A percentile compares a stretch with the other conserved stretches of the same genome.
phyloP scores from a whole-genome alignment of 257 asterid genomes.

The Datura wrightii region DNA sequence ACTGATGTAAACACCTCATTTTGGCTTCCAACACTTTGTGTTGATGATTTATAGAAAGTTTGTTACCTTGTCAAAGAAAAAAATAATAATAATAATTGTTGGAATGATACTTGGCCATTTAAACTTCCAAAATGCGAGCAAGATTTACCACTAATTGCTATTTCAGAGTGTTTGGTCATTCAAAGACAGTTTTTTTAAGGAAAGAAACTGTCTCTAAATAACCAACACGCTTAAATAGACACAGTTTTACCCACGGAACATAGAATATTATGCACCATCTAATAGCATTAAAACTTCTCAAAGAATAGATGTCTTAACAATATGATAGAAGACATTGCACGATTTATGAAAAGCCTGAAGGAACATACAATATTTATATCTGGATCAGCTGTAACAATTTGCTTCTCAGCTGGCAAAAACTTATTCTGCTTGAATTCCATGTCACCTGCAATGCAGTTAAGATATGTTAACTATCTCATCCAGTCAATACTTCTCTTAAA shows the following conservation, averaged over 20 bases:
- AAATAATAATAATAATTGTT: not conserved
- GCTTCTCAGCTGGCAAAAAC: constrained; percentile 87
- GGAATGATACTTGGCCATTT: constrained; percentile 4
- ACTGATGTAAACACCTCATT: too few relatives aligned
- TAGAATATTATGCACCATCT: constrained; percentile 2
- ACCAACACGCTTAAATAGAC: not conserved
- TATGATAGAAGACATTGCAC: constrained; percentile 17
- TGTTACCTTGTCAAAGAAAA: too few relatives aligned
- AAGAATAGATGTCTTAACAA: not conserved
- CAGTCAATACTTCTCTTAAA: not conserved
- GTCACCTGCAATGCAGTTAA: constrained; percentile 68
- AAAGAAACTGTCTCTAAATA: not conserved
- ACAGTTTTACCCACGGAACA: not conserved
- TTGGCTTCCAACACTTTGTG: too few relatives aligned
- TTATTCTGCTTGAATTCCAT: constrained; percentile 99
- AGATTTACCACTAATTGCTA: not conserved
- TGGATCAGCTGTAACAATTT: constrained; percentile 90
- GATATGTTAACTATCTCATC: constrained; percentile 8
- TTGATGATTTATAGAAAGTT: too few relatives aligned
- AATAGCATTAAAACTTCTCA: not conserved
- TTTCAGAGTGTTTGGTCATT: constrained; percentile 3
- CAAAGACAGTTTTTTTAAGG: not conserved
- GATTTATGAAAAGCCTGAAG: constrained; percentile 11
- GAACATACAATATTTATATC: constrained; percentile 76
- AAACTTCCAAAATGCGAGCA: not conserved